A percentile compares a stretch with the other conserved stretches of the same genome.
Conservation (phyloP, 1,284 basidiomycete genomes). For the Ustilago hordei region DNA sequence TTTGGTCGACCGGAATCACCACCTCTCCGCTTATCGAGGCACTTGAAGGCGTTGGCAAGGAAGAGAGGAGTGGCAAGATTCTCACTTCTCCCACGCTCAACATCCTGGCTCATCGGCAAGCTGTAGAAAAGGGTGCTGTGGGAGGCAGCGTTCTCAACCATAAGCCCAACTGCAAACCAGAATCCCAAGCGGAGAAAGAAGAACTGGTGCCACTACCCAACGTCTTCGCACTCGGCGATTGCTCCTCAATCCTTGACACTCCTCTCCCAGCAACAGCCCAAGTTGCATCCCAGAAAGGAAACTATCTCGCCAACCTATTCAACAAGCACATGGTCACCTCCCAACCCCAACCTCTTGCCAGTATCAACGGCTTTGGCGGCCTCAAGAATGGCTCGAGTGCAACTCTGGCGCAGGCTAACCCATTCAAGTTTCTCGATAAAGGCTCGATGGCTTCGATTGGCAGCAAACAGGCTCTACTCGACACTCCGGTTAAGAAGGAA, state of each 20-base stretch:
- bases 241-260: constrained; percentile 73
- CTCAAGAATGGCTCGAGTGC: no score
- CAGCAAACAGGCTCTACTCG: constrained; percentile 73
- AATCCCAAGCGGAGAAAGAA: not conserved
- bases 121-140: not conserved
- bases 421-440: constrained; percentile 78
- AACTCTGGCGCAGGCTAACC: not conserved
- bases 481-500: constrained; percentile 66
- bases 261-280: constrained; percentile 69
- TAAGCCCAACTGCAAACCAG: not conserved
- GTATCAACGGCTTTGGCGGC: no score
- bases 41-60: constrained; percentile 75
- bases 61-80: constrained; percentile 77
- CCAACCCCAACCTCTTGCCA: not conserved
- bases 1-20: constrained; percentile 85
- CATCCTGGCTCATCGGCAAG: constrained; percentile 7
- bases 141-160: constrained; percentile 3
- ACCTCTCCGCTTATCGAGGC: constrained; percentile 81
- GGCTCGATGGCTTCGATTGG: constrained; percentile 86
- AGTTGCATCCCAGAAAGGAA: constrained; percentile 68
- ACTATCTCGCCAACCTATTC: constrained; percentile 55
- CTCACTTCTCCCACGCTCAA: constrained; percentile 57
- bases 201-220: constrained; percentile 16
- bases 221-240: constrained; percentile 77
- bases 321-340: constrained; percentile 19